A percentile compares a stretch with the other conserved stretches of the same genome.
These are phyloP conservation scores for Cordyceps tenuipes DNA, from an alignment of 2,329 filamentous ascomycete species.

Conservation along the genomic window DNA sequence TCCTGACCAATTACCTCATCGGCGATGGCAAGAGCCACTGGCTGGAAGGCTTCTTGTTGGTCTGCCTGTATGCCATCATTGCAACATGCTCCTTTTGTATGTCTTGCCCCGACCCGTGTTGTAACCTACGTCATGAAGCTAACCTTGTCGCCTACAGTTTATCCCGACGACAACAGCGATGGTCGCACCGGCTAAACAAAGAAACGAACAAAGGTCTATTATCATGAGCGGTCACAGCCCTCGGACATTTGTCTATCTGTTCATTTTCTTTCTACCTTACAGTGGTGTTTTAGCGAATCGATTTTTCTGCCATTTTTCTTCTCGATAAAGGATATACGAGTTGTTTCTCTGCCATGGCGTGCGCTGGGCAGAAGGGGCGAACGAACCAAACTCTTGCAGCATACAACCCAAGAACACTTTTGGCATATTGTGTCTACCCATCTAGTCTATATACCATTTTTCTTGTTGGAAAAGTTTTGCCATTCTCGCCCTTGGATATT, in stretches of 20 bases:
- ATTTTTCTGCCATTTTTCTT: neutral
- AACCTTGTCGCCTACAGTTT: neutral
- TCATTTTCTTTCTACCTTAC: neutral
- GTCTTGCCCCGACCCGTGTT: constrained; percentile 19
- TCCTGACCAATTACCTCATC: constrained; percentile 77
- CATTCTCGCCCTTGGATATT: neutral
- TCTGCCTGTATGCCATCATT: constrained; percentile 74
- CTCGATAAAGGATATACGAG: no score
- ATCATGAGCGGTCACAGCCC: neutral
- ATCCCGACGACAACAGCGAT: neutral
- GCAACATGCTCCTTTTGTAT: constrained; percentile 58
- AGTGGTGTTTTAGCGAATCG: neutral
- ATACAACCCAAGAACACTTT: neutral
- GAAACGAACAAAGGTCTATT: neutral
- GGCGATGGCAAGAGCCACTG: constrained; percentile 77
- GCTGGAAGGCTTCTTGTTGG: constrained; percentile 67
- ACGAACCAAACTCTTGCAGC: neutral
- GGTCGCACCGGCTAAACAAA: neutral
- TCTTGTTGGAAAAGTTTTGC: neutral
- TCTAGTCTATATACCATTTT: neutral
- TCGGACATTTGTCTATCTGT: neutral
- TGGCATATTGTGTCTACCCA: neutral
- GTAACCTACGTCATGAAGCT: neutral
- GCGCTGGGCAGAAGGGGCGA: neutral
- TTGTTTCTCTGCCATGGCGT: neutral